Conservation (phyloP, 2,329 filamentous ascomycete species). For the Scedosporium minutisporum region DNA sequence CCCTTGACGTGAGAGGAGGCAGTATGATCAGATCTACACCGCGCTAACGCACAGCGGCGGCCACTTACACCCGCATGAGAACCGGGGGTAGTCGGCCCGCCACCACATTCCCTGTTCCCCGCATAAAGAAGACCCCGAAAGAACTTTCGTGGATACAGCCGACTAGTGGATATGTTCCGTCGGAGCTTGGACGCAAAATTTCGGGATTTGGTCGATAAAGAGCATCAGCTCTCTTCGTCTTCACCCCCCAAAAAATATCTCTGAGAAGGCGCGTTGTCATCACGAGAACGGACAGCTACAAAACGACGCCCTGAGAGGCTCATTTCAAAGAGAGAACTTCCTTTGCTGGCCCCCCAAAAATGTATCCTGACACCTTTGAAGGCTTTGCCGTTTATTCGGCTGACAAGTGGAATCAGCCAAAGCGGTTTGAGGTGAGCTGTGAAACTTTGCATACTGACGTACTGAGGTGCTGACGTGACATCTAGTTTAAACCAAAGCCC, state of each 20-base stretch:
- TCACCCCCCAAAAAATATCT: too few species aligned
- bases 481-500: slow-evolving; percentile 56
- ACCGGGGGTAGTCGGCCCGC: neutral
- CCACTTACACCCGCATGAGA: neutral
- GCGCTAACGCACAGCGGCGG: neutral
- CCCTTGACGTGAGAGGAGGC: too few species aligned
- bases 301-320: too few species aligned
- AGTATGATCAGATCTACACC: neutral
- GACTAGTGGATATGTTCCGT: too few species aligned
- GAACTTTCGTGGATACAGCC: neutral
- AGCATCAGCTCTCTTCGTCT: too few species aligned
- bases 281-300: too few species aligned
- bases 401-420: slow-evolving; percentile 11
- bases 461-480: neutral
- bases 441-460: neutral
- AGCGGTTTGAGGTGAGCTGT: slow-evolving; percentile 9
- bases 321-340: too few species aligned
- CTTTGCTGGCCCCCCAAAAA: neutral
- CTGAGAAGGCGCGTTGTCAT: too few species aligned
- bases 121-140: neutral
- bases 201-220: too few species aligned
- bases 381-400: slow-evolving; percentile 11
- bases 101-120: neutral
- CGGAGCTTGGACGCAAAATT: too few species aligned
- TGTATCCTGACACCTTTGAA: slow-evolving; percentile 21